These are phyloP conservation scores for Rhizoclosmatium globosum DNA, from an alignment of 192 early-diverging fungal species.

Conservation along the genomic window DNA sequence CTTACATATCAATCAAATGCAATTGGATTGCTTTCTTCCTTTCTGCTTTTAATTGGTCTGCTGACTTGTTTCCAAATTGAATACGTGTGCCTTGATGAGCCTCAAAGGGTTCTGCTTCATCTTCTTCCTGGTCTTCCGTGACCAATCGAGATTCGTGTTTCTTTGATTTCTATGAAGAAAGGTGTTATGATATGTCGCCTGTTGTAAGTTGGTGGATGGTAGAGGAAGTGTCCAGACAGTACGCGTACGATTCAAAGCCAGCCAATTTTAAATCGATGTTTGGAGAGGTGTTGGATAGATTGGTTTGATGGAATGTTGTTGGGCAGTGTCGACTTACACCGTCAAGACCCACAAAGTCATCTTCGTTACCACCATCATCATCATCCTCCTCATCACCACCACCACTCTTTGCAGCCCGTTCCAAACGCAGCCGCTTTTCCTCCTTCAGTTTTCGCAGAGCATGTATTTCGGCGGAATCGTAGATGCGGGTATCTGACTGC, in stretches of 20 bases:
- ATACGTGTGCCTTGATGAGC: conserved; percentile 34
- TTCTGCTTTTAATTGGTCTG: conserved; percentile 14
- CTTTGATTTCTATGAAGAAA: neutral
- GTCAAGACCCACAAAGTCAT: neutral
- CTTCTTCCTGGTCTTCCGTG: conserved; percentile 38
- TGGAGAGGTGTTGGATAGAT: neutral
- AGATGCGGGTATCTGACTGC: conserved; percentile 14
- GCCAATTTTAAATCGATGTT: neutral
- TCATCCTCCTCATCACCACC: neutral
- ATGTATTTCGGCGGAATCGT: conserved; percentile 22
- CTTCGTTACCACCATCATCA: neutral
- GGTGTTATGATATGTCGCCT: neutral
- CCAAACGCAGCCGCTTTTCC: conserved; percentile 1
- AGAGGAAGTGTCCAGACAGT: neutral
- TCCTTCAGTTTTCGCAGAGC: conserved; percentile 28
- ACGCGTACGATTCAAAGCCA: too few species aligned
- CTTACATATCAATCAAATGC: conserved; percentile 19
- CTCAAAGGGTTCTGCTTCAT: conserved; percentile 36
- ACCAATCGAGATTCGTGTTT: conserved; percentile 32
- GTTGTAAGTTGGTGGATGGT: neutral
- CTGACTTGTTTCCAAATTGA: conserved; percentile 30
- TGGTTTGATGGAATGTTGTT: neutral
- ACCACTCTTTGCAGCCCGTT: neutral
- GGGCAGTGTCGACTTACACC: neutral
- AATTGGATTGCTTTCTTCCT: conserved; percentile 28